These are phyloP conservation scores for Podospora tetraspora DNA, from an alignment of 495 filamentous ascomycete species.

Conservation along the genomic window DNA sequence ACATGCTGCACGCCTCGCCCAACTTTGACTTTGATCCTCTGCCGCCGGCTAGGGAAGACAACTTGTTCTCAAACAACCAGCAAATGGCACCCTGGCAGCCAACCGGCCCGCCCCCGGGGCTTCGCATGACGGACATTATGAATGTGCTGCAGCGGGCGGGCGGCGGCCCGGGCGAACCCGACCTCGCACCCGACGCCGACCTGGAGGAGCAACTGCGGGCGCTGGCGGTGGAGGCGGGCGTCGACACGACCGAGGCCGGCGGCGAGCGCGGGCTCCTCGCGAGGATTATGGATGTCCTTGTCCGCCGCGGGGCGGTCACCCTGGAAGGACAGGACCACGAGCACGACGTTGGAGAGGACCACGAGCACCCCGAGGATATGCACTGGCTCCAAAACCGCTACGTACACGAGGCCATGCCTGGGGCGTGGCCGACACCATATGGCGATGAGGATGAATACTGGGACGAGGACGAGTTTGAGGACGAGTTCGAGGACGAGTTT, in stretches of 20 bases:
- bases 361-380: neutral
- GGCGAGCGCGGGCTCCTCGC: neutral
- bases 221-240: neutral
- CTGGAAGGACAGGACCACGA: neutral
- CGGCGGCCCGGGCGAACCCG: neutral
- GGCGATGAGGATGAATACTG: conserved; percentile 18
- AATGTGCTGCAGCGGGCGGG: neutral
- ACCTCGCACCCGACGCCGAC: neutral
- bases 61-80: conserved; percentile 43
- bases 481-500: neutral
- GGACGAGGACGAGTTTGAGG: conserved; percentile 6
- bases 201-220: neutral
- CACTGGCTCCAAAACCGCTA: neutral
- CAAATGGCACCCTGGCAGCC: conserved; percentile 31
- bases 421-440: conserved; percentile 12
- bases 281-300: conserved; percentile 1
- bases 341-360: neutral
- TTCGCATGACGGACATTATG: neutral
- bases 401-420: neutral
- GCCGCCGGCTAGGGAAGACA: conserved; percentile 48
- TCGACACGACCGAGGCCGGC: neutral
- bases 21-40: conserved; percentile 66
- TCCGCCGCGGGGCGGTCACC: neutral
- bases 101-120: neutral
- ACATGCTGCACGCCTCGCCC: conserved; percentile 42